Conservation (phyloP, 176 grass and related monocot species). For the Hyparrhenia diplandra region DNA sequence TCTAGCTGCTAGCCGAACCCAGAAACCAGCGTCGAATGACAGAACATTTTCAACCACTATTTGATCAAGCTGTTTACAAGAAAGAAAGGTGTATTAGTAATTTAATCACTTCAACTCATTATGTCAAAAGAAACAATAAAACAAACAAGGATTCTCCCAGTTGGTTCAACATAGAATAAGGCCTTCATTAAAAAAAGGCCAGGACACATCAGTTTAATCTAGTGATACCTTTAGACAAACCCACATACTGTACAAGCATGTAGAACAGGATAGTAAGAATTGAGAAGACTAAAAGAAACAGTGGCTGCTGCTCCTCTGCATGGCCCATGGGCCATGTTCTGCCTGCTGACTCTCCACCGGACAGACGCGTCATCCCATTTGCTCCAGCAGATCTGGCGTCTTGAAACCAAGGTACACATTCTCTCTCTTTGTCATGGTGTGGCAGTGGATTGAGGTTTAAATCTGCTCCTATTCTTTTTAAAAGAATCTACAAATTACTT, state of each 20-base stretch:
- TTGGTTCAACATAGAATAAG: background rate
- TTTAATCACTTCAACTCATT: background rate
- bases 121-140: background rate
- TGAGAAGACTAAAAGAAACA: background rate
- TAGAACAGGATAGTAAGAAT: background rate
- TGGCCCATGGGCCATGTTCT: too few species aligned
- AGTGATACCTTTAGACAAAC: background rate
- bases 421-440: too few species aligned
- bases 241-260: background rate
- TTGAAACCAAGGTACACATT: too few species aligned
- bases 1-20: slow-evolving; percentile 77
- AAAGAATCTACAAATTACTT: too few species aligned
- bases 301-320: too few species aligned
- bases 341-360: too few species aligned
- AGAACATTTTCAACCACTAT: slow-evolving; percentile 95
- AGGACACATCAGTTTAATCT: background rate
- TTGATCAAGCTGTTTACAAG: slow-evolving; percentile 73
- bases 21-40: slow-evolving; percentile 74
- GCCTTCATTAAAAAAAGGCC: background rate
- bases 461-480: too few species aligned
- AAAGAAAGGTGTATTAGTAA: slow-evolving; percentile 24
- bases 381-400: too few species aligned
- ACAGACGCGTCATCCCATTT: too few species aligned
- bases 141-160: background rate
- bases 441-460: too few species aligned